Evolutionary conservation across 257 asterid species (phyloP), one percentile per base, ranked within the genome.

Genomic region (Rehmannia glutinosa): DNA sequence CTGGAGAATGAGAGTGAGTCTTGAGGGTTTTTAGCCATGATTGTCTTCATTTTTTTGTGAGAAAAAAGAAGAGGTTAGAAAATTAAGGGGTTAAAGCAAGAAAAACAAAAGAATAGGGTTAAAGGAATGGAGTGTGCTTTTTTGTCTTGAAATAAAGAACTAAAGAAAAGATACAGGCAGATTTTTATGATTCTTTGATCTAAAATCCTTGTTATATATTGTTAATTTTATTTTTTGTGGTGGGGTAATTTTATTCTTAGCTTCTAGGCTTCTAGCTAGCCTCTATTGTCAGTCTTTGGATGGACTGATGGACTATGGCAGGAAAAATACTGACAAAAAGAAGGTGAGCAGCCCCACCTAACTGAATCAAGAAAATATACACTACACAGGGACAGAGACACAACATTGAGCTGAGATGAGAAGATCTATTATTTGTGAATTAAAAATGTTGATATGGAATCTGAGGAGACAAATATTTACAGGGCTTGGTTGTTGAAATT

Each of bases 1-100:
- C 90, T 74, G 17, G 98, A 92, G 78, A 90, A 84, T 3, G 98
- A 90, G 81, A 84, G 71, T 0, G 98, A 84, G 69, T 87, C 91
- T 19, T 90, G 85, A 8, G 83, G 86, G 66, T 78, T 84, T 73
- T 70, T 84, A 5, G 91, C 89, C 96, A 76, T 90, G 85, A 84
- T 77, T 62, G 97, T 53, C 80, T 70, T 90, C 96, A 87, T 91
- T 58, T 62, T 92, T 54, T 65, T 13, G 59, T 6, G 64, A 38
- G 27, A 41, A 68, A 42, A 27, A 16, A 6, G 58, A 21, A 20
- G 21, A 32, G 8, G 9, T 32, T 4, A 41, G 38, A 55, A n/a
- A 8, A 49, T 3, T 3, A 32, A 54, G 62, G 72, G 59, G 49
- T 27, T 50, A 67, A 65, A 69, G 74, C 23, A 4, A 21, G 30